phyloP scores from a whole-genome alignment of 139 green algal genomes.

The Micractinium conductrix region DNA sequence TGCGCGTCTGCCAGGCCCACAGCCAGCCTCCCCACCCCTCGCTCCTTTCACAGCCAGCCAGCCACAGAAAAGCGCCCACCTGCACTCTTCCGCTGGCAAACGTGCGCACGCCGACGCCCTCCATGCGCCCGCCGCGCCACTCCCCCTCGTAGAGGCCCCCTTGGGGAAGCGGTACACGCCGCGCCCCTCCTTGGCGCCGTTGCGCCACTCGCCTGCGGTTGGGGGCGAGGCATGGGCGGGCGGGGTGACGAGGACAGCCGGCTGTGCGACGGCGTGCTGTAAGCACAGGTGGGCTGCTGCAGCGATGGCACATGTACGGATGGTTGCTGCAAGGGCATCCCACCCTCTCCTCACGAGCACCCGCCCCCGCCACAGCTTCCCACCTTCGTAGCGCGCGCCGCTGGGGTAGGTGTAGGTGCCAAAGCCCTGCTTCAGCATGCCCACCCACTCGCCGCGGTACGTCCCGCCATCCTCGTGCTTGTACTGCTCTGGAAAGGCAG shows the following conservation, averaged over 20 bases:
- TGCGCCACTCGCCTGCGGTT: neutral
- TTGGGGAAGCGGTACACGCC: constrained; percentile 87
- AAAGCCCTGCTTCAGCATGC: constrained; percentile 76
- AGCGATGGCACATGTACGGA: too few species aligned
- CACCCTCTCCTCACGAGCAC: neutral
- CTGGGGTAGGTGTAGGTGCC: constrained; percentile 80
- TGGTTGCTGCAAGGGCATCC: too few species aligned
- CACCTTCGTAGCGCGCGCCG: constrained; percentile 79
- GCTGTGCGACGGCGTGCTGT: too few species aligned
- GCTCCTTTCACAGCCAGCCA: too few species aligned
- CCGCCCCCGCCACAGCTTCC: neutral
- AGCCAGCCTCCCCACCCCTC: too few species aligned
- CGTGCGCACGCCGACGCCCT: constrained; percentile 77
- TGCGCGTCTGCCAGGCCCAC: too few species aligned
- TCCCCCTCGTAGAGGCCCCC: constrained; percentile 87
- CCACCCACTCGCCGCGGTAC: constrained; percentile 84
- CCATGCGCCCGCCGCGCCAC: constrained; percentile 70
- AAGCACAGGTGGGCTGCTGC: too few species aligned
- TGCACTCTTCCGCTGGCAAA: constrained; percentile 71
- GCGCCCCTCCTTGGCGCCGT: constrained; percentile 78
- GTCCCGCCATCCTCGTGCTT: constrained; percentile 77
- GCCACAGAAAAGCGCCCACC: too few species aligned
- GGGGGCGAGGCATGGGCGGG: too few species aligned
- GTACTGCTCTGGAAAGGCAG: constrained; percentile 68
- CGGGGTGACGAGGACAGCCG: too few species aligned